These are phyloP conservation scores for Ceriops decandra DNA, from an alignment of 345 rosid genomes.

Conservation along the genomic window DNA sequence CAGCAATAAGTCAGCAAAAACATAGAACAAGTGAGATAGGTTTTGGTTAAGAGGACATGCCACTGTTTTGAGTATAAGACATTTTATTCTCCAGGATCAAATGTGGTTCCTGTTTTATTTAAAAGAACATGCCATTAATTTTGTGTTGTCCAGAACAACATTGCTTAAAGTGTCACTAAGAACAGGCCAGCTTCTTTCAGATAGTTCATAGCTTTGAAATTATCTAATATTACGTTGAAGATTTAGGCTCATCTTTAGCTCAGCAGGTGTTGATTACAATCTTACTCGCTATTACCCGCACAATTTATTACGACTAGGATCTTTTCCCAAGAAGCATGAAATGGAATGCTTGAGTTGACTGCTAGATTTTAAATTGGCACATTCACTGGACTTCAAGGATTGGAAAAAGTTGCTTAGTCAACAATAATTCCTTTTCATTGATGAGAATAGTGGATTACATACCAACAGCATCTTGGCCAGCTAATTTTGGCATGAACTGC, in stretches of 20 bases:
- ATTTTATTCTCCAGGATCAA: neutral
- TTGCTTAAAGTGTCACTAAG: neutral
- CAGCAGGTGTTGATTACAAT: neutral
- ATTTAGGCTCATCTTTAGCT: neutral
- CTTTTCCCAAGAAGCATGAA: neutral
- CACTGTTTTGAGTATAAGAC: no score
- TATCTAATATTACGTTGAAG: neutral
- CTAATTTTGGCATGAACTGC: conserved; percentile 82
- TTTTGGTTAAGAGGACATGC: no score
- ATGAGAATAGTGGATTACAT: conserved; percentile 19
- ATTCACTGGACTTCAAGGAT: neutral
- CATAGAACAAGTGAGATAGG: no score
- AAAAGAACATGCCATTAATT: neutral
- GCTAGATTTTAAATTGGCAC: conserved; percentile 8
- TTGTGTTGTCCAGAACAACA: neutral
- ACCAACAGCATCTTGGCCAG: conserved; percentile 85
- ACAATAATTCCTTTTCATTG: neutral
- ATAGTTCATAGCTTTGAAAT: neutral
- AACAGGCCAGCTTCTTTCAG: neutral
- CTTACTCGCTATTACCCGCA: neutral
- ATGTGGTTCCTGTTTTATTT: neutral
- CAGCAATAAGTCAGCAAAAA: no score
- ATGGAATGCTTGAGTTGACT: neutral
- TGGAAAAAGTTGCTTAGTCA: neutral
- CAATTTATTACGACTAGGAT: neutral